Evolutionary conservation across 305 asterid genomes (phyloP).

Genomic region (Coffea humblotiana): DNA sequence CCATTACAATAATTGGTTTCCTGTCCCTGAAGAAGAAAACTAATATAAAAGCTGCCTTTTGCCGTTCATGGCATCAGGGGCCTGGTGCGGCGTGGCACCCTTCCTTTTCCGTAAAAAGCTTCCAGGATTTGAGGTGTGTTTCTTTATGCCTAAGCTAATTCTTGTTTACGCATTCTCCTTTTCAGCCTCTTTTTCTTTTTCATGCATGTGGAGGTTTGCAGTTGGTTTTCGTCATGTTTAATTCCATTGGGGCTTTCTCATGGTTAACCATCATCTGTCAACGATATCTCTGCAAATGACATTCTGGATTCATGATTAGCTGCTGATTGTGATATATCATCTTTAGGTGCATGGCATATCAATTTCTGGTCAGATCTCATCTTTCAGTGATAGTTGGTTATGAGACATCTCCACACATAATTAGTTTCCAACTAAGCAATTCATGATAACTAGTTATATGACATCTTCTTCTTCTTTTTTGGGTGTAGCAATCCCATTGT

Average conservation of each 20-base stretch:
- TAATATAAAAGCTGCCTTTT: slow-evolving; percentile 25
- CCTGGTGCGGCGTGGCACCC: slow-evolving; percentile 56
- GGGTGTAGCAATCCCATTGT: background rate
- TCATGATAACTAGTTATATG: background rate
- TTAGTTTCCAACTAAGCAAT: background rate
- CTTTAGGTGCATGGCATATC: background rate
- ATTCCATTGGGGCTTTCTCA: background rate
- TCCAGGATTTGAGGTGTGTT: slow-evolving; percentile 49
- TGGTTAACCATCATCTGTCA: background rate
- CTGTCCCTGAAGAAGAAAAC: slow-evolving; percentile 16
- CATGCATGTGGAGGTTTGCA: background rate
- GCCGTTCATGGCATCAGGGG: slow-evolving; percentile 48
- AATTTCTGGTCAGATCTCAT: background rate
- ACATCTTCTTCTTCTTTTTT: background rate
- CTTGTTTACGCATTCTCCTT: background rate
- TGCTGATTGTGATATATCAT: background rate
- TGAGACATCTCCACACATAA: background rate
- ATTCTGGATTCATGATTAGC: background rate
- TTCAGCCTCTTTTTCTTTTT: background rate
- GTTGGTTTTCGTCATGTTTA: background rate
- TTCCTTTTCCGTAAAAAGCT: slow-evolving; percentile 48
- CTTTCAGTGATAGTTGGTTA: background rate
- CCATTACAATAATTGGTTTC: slow-evolving; percentile 1
- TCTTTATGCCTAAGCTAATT: background rate
- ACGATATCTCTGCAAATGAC: background rate